Evolutionary conservation across 768 basidiomycete species (phyloP).

Genomic region (Leccinum boreale): DNA sequence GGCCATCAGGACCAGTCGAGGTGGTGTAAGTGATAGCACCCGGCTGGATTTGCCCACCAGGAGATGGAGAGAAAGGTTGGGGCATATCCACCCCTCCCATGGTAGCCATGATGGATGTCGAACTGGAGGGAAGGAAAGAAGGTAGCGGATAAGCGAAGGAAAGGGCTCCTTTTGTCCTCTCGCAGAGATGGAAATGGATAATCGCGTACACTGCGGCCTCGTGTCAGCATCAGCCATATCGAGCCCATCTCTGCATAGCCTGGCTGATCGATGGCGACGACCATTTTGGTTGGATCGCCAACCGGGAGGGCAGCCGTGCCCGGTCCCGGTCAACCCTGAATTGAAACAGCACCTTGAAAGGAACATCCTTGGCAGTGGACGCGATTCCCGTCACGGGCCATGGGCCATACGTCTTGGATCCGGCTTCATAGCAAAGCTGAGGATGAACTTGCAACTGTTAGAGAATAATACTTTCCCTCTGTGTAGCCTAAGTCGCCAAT

Average conservation of each 20-base stretch:
- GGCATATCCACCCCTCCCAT: conserved; percentile 26
- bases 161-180: conserved; percentile 20
- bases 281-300: not conserved
- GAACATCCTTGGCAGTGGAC: not conserved
- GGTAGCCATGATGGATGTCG: conserved; percentile 23
- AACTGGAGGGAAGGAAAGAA: conserved; percentile 11
- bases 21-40: conserved; percentile 77
- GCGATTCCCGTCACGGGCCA: not conserved
- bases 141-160: not conserved
- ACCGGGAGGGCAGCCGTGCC: not conserved
- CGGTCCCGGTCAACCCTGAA: not conserved
- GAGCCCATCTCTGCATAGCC: conserved; percentile 25
- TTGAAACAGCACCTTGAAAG: not conserved
- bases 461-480: not conserved
- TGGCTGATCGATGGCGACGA: conserved; percentile 4
- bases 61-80: conserved; percentile 29
- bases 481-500: not conserved
- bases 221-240: conserved; percentile 28
- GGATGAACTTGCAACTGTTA: not conserved
- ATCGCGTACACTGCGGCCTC: conserved; percentile 26
- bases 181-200: conserved; percentile 4
- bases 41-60: conserved; percentile 49
- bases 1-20: conserved; percentile 57
- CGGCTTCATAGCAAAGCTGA: not conserved
- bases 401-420: too few species aligned